Conservation (phyloP, 2,329 filamentous ascomycete species). For the Drechslera avenae region DNA sequence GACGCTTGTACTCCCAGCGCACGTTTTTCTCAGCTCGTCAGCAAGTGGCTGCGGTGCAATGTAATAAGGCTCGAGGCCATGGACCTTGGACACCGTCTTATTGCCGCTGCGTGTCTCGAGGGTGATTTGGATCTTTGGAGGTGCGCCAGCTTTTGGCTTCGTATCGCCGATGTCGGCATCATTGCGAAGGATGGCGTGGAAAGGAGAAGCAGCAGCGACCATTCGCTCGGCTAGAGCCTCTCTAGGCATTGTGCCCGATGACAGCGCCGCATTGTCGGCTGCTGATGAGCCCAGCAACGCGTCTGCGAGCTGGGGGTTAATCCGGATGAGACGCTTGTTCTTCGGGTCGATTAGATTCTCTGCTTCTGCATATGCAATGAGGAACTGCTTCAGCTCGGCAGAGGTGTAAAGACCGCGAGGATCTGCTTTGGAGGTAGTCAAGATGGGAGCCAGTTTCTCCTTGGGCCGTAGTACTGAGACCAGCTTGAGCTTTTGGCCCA, state of each 20-base stretch:
- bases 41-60: conserved; percentile 65
- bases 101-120: conserved; percentile 69
- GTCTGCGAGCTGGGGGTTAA: conserved; percentile 68
- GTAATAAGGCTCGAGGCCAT: conserved; percentile 65
- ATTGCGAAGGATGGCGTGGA: conserved; percentile 62
- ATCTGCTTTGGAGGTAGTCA: conserved; percentile 58
- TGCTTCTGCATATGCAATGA: conserved; percentile 64
- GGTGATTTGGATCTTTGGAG: conserved; percentile 64
- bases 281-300: conserved; percentile 61
- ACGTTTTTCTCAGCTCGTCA: conserved; percentile 70
- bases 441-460: conserved; percentile 61
- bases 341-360: conserved; percentile 61
- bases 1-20: conserved; percentile 70
- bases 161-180: conserved; percentile 47
- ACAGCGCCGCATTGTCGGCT: conserved; percentile 62
- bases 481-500: conserved; percentile 57
- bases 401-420: conserved; percentile 63
- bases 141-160: conserved; percentile 65
- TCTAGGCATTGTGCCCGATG: conserved; percentile 62
- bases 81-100: conserved; percentile 68
- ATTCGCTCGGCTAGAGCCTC: conserved; percentile 66
- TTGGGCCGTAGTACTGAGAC: conserved; percentile 63
- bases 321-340: conserved; percentile 65
- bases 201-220: conserved; percentile 60
- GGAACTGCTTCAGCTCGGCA: conserved; percentile 61